Conservation (phyloP, 2,329 filamentous ascomycete species). For the Xylariaceae sp. region DNA sequence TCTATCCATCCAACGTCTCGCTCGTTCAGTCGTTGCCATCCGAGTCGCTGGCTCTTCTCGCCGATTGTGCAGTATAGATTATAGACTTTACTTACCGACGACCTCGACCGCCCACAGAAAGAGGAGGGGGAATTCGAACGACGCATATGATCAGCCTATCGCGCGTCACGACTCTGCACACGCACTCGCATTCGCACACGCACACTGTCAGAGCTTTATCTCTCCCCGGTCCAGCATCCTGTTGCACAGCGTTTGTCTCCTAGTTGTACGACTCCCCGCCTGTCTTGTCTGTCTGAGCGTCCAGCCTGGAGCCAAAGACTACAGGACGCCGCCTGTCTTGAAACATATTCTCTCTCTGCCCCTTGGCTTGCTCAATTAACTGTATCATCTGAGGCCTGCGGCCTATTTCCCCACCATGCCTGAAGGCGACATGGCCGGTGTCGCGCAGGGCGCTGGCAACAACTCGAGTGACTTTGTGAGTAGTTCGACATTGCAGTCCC, state of each 20-base stretch:
- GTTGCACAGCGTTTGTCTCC: conserved; percentile 12
- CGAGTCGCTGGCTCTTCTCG: neutral
- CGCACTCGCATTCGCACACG: neutral
- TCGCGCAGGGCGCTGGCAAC: conserved; percentile 48
- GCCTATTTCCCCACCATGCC: conserved; percentile 30
- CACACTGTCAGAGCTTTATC: neutral
- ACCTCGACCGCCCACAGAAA: neutral
- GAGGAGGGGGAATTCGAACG: neutral
- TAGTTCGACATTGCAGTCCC: conserved; percentile 29
- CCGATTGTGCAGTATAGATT: neutral
- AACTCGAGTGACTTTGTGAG: conserved; percentile 95
- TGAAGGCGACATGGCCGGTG: conserved; percentile 35
- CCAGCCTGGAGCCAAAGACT: neutral
- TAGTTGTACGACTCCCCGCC: conserved; percentile 12
- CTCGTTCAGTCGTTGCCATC: neutral
- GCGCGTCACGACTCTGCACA: conserved; percentile 6
- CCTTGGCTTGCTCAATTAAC: conserved; percentile 8
- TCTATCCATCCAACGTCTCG: conserved; percentile 1
- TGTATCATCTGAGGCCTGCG: conserved; percentile 9
- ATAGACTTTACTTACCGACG: neutral
- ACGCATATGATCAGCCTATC: conserved; percentile 8
- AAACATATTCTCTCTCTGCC: conserved; percentile 11
- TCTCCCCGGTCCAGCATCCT: neutral
- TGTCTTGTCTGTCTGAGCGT: neutral
- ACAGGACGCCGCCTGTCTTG: conserved; percentile 5